Evolutionary conservation across 1,284 basidiomycete genomes (phyloP).

Genomic region (Golubevia sp.): DNA sequence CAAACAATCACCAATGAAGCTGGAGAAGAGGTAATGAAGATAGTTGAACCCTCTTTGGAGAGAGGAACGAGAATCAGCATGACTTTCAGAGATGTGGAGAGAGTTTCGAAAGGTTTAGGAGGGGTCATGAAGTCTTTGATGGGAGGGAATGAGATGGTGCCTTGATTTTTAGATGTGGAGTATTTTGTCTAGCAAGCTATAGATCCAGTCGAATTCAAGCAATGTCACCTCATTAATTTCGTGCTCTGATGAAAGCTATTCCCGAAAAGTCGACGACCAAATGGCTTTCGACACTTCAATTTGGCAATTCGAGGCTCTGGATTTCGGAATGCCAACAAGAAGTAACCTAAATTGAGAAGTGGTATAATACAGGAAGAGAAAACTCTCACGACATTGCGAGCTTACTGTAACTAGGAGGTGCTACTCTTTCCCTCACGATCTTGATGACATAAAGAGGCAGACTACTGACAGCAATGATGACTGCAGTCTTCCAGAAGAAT

Average conservation of each 20-base stretch:
- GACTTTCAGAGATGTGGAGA: slow-evolving; percentile 79
- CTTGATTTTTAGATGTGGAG: too few relatives aligned
- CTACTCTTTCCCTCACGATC: slow-evolving; percentile 79
- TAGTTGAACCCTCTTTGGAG: slow-evolving; percentile 60
- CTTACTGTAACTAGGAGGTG: slow-evolving; percentile 94
- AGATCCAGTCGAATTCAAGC: too few relatives aligned
- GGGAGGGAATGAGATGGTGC: too few relatives aligned
- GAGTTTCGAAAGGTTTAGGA: slow-evolving; percentile 43
- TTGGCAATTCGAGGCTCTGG: too few relatives aligned
- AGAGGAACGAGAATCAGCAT: slow-evolving; percentile 76
- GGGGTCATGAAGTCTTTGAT: slow-evolving; percentile 8
- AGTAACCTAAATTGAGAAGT: too few relatives aligned
- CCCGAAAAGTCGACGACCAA: too few relatives aligned
- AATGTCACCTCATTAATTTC: too few relatives aligned
- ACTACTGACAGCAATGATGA: slow-evolving; percentile 88
- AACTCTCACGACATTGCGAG: slow-evolving; percentile 49
- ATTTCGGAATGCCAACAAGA: too few relatives aligned
- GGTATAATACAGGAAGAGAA: too few relatives aligned
- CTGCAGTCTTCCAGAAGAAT: slow-evolving; percentile 62
- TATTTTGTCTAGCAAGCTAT: too few relatives aligned
- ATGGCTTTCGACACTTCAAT: too few relatives aligned
- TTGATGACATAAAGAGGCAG: slow-evolving; percentile 91
- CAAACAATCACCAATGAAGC: slow-evolving; percentile 1
- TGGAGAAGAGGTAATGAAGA: slow-evolving; percentile 64
- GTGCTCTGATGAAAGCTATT: too few relatives aligned